These are phyloP conservation scores for Candida maltosa DNA, from an alignment of 805 yeast genomes.

Conservation along the genomic window DNA sequence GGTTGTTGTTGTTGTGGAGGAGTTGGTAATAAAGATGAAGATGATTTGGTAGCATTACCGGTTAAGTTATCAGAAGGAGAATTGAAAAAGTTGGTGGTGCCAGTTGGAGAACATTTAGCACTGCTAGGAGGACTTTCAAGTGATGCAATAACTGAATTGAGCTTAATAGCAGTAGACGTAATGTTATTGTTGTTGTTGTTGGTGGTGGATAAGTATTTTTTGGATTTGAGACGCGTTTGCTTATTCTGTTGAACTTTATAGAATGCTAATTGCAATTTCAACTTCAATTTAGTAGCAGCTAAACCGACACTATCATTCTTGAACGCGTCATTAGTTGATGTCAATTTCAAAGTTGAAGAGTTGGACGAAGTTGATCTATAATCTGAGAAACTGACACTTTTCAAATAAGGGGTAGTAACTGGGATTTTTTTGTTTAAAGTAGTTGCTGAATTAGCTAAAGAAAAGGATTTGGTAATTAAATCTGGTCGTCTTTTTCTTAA, in stretches of 20 bases:
- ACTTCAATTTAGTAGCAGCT: conserved; percentile 42
- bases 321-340: conserved; percentile 3
- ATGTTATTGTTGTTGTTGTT: background rate
- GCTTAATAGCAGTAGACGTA: conserved; percentile 4
- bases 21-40: conserved; percentile 11
- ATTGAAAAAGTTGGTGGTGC: conserved; percentile 1
- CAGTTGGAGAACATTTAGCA: conserved; percentile 6
- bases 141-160: conserved; percentile 7
- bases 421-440: conserved; percentile 4
- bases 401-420: too few relatives aligned
- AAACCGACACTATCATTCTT: conserved; percentile 32
- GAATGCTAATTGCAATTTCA: conserved; percentile 40
- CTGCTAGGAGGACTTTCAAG: conserved; percentile 8
- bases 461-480: conserved; percentile 8
- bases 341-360: background rate
- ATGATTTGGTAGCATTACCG: too few relatives aligned
- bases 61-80: background rate
- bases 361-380: conserved; percentile 16
- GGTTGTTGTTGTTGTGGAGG: conserved; percentile 11
- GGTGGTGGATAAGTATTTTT: background rate
- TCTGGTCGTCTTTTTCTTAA: conserved; percentile 7
- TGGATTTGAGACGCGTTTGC: background rate
- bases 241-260: conserved; percentile 31
- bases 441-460: conserved; percentile 6
- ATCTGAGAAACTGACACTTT: conserved; percentile 22